A percentile compares a stretch with the other conserved stretches of the same genome.
Conservation (phyloP, 2,329 filamentous ascomycete genomes). For the Cercospora zeae-maydis region DNA sequence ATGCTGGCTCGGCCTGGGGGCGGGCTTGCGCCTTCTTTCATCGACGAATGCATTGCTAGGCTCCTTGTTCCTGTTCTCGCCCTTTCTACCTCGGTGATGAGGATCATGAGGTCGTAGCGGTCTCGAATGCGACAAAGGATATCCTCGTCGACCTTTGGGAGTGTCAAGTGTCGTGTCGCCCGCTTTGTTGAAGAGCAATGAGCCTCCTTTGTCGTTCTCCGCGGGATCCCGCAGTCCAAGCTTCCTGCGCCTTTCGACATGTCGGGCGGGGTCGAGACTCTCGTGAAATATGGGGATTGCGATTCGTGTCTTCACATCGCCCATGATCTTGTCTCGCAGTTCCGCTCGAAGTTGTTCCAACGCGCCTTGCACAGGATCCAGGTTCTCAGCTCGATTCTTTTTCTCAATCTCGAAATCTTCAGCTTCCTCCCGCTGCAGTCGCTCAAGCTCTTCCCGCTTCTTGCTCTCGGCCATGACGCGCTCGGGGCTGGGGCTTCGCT, state of each 20-base stretch:
- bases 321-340: conserved; percentile 78
- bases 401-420: conserved; percentile 87
- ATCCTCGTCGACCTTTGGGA: conserved; percentile 50
- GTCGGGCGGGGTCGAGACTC: conserved; percentile 77
- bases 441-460: conserved; percentile 63
- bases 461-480: conserved; percentile 48
- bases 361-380: conserved; percentile 87
- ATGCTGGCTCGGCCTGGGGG: conserved; percentile 57
- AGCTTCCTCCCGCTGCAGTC: conserved; percentile 68
- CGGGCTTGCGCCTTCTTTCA: conserved; percentile 59
- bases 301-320: conserved; percentile 83
- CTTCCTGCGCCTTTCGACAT: conserved; percentile 72
- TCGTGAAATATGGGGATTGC: conserved; percentile 76
- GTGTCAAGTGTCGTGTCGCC: conserved; percentile 64
- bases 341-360: conserved; percentile 74
- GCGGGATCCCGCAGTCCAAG: conserved; percentile 70
- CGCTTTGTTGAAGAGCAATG: conserved; percentile 44
- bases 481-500: conserved; percentile 52
- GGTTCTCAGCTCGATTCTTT: conserved; percentile 75
- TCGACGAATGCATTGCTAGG: conserved; percentile 48
- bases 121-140: conserved; percentile 36
- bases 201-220: conserved; percentile 54
- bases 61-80: conserved; percentile 33
- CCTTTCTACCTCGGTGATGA: conserved; percentile 39
- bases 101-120: conserved; percentile 45